Base-by-base conservation (phyloP, 2,329 filamentous ascomycete species). In the Lecanicillium sp. region DNA sequence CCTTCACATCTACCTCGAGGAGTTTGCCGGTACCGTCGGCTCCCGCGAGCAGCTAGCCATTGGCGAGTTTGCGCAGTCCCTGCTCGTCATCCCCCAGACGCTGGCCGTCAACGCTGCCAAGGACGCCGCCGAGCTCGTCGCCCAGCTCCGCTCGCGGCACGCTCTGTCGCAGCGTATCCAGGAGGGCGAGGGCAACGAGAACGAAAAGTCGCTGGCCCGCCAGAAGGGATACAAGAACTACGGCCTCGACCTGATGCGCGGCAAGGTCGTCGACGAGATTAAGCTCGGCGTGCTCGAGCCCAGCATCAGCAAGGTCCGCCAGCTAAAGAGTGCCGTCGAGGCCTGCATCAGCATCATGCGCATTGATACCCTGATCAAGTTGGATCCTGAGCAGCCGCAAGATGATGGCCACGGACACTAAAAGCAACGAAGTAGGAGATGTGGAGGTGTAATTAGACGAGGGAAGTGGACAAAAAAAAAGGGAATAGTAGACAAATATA, bases 171-270 rank as follows among this genome's bases (percentile, higher is more conserved):
- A 98, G 68, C 86, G 89, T 51, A 87, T 88, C 47, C 79, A 86
- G 55, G 87, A 95, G 48, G 83, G 83, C n/a, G 85, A 89, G 51
- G 80, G 75, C 37, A 81, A 78, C 50, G 86, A 90, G 62, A 84
- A 94, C 54, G 87, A 92, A 62, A 95, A 94, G 74, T 81, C 80
- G 38, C 74, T 92, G 42, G 87, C 88, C 35, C 87, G 87, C 64
- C 92, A 90, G 69, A 96, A 95, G 79, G 86, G 85, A 53, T 98
- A 97, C 74, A 92, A 90, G 70, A 98, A 98, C 74, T 98, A 98
- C 63, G 92, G 92, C 36, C 72, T 98, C 42, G 94, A 98, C 62
- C 71, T 98, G 54, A 72, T 72, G 41, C 88, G 85, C 61, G 92
- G 92, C 51, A 90, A 87, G 61, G 87, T 97, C 42, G 82, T 89